Percentiles rank a stretch among this genome's conserved stretches.
phyloP scores from a whole-genome alignment of 2,329 filamentous ascomycete genomes.

The Sporothrix dimorphospora region DNA sequence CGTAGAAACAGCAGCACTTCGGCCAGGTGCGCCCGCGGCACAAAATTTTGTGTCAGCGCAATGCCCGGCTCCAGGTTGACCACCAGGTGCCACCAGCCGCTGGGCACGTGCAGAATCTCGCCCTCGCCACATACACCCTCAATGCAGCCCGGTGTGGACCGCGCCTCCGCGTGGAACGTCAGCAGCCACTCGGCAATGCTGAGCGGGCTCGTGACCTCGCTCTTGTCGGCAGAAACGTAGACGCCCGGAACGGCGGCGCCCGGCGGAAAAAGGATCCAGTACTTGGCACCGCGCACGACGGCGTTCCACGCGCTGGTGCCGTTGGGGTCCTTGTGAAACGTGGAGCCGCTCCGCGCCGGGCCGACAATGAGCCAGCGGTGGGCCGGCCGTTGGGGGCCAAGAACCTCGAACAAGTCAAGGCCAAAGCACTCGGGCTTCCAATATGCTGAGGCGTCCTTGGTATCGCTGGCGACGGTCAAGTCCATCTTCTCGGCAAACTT shows the following conservation, averaged over 20 bases:
- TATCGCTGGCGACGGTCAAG: conserved; percentile 61
- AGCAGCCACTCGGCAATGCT: conserved; percentile 97
- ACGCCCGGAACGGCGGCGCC: conserved; percentile 81
- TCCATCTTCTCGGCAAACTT: conserved; percentile 85
- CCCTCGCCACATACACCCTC: conserved; percentile 85
- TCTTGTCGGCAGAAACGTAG: conserved; percentile 84
- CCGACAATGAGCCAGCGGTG: conserved; percentile 93
- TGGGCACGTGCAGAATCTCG: conserved; percentile 89
- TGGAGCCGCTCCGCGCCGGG: conserved; percentile 83
- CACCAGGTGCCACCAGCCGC: conserved; percentile 96
- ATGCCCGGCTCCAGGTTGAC: conserved; percentile 85
- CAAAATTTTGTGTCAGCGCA: conserved; percentile 94
- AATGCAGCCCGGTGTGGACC: conserved; percentile 72
- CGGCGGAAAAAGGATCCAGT: conserved; percentile 98
- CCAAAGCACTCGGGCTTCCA: conserved; percentile 84
- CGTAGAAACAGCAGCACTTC: conserved; percentile 79
- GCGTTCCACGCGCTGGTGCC: conserved; percentile 89
- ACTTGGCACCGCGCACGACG: conserved; percentile 85
- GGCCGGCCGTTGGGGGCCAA: conserved; percentile 79
- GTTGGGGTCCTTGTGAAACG: conserved; percentile 86
- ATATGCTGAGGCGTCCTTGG: conserved; percentile 59
- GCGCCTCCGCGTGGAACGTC: conserved; percentile 82
- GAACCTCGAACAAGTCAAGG: conserved; percentile 78
- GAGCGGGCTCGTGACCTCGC: conserved; percentile 89
- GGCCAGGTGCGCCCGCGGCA: conserved; percentile 73